A percentile compares a stretch with the other conserved stretches of the same genome.
Evolutionary conservation across 106 monocot genomes (phyloP).

Genomic region (Platanthera guangdongensis): DNA sequence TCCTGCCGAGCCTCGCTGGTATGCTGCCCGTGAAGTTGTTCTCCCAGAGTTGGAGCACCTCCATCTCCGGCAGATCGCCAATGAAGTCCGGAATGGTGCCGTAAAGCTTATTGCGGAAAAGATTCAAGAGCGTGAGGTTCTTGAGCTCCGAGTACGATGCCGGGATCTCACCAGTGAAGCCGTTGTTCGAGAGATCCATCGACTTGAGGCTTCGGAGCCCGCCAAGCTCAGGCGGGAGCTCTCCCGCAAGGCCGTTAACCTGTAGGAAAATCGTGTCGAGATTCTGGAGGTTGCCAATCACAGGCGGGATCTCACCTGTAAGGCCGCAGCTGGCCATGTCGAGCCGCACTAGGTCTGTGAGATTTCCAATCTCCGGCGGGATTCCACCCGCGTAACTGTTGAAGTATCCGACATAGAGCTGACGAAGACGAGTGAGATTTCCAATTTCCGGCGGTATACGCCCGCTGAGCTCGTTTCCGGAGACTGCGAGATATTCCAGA

Average conservation of each 20-base stretch:
- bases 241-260: conserved; percentile 56
- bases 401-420: conserved; percentile 86
- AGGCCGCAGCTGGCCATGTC: conserved; percentile 81
- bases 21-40: conserved; percentile 71
- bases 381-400: conserved; percentile 64
- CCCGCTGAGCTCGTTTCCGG: conserved; percentile 77
- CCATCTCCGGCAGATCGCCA: conserved; percentile 34
- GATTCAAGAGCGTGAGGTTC: conserved; percentile 47
- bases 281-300: conserved; percentile 44
- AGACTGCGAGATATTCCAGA: conserved; percentile 76
- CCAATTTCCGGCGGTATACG: conserved; percentile 56
- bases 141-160: conserved; percentile 27
- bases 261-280: conserved; percentile 85
- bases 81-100: conserved; percentile 47
- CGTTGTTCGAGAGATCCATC: conserved; percentile 75
- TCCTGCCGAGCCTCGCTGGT: conserved; percentile 38
- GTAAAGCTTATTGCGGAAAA: conserved; percentile 50
- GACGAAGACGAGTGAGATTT: conserved; percentile 34
- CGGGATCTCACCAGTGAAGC: conserved; percentile 53
- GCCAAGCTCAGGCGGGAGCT: conserved; percentile 51
- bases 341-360: conserved; percentile 44
- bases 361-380: conserved; percentile 61
- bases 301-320: conserved; percentile 55
- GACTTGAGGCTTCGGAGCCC: conserved; percentile 51
- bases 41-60: conserved; percentile 54